Base-by-base conservation (phyloP, 495 filamentous ascomycete species). In the Polyplosphaeria fusca region DNA sequence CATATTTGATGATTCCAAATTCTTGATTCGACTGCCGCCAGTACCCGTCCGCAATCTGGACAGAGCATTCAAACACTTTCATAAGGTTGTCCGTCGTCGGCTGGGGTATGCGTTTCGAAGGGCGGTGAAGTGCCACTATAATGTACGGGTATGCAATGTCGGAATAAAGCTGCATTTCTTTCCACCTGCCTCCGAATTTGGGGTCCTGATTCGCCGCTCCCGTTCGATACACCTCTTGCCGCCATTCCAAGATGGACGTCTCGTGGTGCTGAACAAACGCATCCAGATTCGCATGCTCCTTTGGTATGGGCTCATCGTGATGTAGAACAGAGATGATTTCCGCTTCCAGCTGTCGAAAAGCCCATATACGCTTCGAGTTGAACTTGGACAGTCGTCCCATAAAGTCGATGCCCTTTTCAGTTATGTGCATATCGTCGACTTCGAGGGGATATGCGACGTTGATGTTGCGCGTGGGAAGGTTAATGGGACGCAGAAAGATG, bases 1-100 rank as follows among this genome's bases (percentile, higher is more conserved):
- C 57, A 43, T 60, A 60, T 28, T 55, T 60, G n/a, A 55, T 55
- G 25, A 35, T 48, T 24, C 57, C 57, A 25, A 46, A 54, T 12
- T 42, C 37, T 24, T 49, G 49, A 22, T 54, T 54, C 22, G 42
- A 54, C 43, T 60, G 57, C 18, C 55, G 23, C 41, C 30, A 54
- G 23, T 60, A 60, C 2, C 43, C 50, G 4, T 60, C 49, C 1
- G 57, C 57, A 14, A 60, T 50, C 20, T 52, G 30, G 1, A 55
- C 49, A n/a, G 57, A 28, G 30, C 22, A 30, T 12, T 24, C 35
- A 22, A 60, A 60, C 14, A 47, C 57, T 12, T 18, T 60, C 25
- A 55, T 1, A 7, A 47, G 27, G 22, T 55, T 22, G 5, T 41
- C 49, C 2, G 22, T 44, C 4, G 57, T 44, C 11, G 57, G 57